Percentiles rank a stretch among this genome's conserved stretches.
These are phyloP conservation scores for Myrica gale DNA, from an alignment of 306 rosid genomes.

Conservation along the genomic window DNA sequence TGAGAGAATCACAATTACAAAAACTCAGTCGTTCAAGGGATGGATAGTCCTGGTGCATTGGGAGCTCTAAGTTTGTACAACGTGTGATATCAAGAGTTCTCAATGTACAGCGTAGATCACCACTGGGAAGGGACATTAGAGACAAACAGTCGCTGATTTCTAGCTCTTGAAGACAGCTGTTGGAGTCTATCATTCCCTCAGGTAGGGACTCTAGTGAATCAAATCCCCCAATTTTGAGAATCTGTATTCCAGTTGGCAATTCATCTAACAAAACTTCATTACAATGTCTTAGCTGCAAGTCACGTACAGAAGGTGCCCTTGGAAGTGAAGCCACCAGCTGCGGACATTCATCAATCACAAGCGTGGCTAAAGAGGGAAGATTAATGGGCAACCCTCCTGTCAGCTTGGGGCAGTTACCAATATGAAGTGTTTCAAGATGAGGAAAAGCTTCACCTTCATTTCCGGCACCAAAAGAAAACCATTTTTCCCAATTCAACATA, in stretches of 20 bases:
- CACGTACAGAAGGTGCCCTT: neutral
- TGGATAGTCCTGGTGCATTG: neutral
- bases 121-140: neutral
- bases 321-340: constrained; percentile 5
- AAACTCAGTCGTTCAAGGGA: neutral
- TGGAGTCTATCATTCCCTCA: neutral
- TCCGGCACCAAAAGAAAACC: neutral
- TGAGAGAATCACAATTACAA: neutral
- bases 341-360: neutral
- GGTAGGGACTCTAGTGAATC: neutral
- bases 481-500: constrained; percentile 1
- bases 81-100: neutral
- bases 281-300: neutral
- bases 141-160: neutral
- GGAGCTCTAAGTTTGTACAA: constrained; percentile 1
- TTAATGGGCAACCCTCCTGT: neutral
- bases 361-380: neutral
- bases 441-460: constrained; percentile 14
- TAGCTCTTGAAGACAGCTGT: neutral
- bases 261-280: neutral
- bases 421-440: neutral
- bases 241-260: neutral
- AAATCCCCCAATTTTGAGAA: neutral
- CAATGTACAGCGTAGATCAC: neutral
- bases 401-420: neutral